Conservation (phyloP, 805 yeast species). For the Starmerella vitae region DNA sequence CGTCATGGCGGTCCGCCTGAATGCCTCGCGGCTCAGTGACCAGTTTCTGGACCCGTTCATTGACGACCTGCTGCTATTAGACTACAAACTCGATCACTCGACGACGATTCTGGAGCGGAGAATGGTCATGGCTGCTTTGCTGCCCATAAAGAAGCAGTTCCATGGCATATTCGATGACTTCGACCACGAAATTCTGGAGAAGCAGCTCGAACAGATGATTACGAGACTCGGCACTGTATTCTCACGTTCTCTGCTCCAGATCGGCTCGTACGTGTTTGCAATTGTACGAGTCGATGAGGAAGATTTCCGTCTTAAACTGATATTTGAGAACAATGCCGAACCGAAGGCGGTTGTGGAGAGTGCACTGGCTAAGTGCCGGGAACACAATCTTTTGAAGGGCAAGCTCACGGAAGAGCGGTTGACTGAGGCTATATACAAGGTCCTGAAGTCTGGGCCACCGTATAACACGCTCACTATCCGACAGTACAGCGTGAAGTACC, state of each 20-base stretch:
- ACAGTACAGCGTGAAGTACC: background rate
- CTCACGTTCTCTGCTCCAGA: background rate
- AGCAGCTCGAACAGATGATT: background rate
- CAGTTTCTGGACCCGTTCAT: background rate
- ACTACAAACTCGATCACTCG: conserved; percentile 1
- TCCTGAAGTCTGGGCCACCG: background rate
- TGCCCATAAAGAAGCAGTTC: background rate
- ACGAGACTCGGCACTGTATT: conserved; percentile 1
- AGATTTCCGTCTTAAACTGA: background rate
- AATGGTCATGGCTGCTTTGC: background rate
- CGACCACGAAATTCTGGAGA: background rate
- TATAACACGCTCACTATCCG: background rate
- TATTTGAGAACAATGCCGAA: background rate
- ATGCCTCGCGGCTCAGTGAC: background rate
- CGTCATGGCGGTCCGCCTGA: conserved; percentile 1
- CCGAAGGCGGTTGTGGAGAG: background rate
- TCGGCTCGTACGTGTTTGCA: background rate
- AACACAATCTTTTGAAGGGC: background rate
- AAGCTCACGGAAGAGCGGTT: background rate
- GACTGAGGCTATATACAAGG: background rate
- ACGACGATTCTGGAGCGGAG: background rate
- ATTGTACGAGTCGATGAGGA: background rate
- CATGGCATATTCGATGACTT: background rate
- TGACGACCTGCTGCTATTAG: conserved; percentile 2
- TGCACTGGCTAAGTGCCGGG: background rate